Evolutionary conservation across 441 rosid species (phyloP), one percentile per base, ranked within the genome.

Genomic region (Iberis amara): DNA sequence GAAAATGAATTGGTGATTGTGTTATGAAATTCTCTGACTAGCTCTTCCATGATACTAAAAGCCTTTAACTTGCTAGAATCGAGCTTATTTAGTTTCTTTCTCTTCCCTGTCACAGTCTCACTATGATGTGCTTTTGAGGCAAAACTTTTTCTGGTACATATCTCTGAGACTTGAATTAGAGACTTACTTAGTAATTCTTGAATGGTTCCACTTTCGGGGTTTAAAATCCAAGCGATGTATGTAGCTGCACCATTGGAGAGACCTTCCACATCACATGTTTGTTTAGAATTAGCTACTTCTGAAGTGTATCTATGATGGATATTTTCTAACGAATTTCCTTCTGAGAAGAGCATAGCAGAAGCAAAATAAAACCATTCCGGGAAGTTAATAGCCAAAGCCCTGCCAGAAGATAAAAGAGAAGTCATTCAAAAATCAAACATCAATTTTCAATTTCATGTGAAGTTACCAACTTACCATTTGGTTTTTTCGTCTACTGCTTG

Each of bases 351-450:
- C 63, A 75, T 39, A 45, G 68, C 52, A 51, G 83, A 80, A 57
- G 89, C 92, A 76, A 80, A 77, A 65, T 70, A 80, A 73, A 81
- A 89, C 95, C 95, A 86, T 36, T 73, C 77, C 39, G 90, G 97
- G 67, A 89, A 86, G 72, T 69, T 69, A 50, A 86, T 73, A 62
- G 88, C 95, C 62, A 86, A 66, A 46, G 90, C 76, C 97, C 95
- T 86, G 79, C 66, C 47, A 62, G 7, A 59, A 37, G 74, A 65
- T 47, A n/a, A n/a, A n/a, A n/a, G 23, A 38, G 30, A 3, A 24
- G 27, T 38, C 42, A 63, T 21, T 39, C 36, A 43, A 43, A 42
- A 35, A 36, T 14, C 41, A 41, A 45, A 52, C 24, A 8, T 52
- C 37, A 32, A 52, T 11, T 5, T 26, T 11, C n/a, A n/a, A n/a